Evolutionary conservation across 352 stramenopile genomes (phyloP).

Genomic region (Phytophthora fragariae): DNA sequence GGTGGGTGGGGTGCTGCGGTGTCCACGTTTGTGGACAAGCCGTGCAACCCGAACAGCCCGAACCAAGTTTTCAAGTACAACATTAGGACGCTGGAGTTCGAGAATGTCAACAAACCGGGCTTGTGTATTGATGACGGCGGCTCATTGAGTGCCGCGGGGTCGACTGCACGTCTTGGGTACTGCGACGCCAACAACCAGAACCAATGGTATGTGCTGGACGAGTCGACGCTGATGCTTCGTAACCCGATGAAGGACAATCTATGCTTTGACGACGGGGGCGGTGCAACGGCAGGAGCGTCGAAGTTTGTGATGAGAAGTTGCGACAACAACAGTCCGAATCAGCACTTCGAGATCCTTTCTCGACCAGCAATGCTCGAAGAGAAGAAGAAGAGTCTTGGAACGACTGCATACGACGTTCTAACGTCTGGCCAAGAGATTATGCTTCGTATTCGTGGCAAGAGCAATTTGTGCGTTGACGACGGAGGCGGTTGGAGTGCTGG

Average conservation of each 20-base stretch:
- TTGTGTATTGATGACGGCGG: constrained; percentile 34
- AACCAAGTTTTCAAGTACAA: constrained; percentile 37
- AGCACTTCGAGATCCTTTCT: constrained; percentile 36
- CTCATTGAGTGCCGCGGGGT: constrained; percentile 5
- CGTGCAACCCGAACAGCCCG: constrained; percentile 32
- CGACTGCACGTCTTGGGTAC: constrained; percentile 28
- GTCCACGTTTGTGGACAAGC: constrained; percentile 27
- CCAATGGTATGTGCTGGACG: constrained; percentile 38
- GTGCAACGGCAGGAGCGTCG: constrained; percentile 1
- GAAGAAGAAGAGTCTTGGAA: constrained; percentile 19
- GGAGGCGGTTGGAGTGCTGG: constrained; percentile 31
- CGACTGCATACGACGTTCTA: constrained; percentile 19
- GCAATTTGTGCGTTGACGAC: constrained; percentile 45
- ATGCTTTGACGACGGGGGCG: constrained; percentile 47
- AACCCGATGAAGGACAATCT: constrained; percentile 43
- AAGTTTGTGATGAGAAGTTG: constrained; percentile 28
- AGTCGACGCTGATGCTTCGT: constrained; percentile 39
- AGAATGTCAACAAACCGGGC: constrained; percentile 27
- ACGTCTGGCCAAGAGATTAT: constrained; percentile 31
- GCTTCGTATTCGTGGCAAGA: constrained; percentile 32
- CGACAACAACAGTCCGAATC: constrained; percentile 26
- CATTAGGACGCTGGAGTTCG: constrained; percentile 17
- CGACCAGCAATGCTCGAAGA: constrained; percentile 9
- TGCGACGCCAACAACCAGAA: constrained; percentile 35
- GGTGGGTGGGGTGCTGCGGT: constrained; percentile 27